Percentiles rank a stretch among this genome's conserved stretches.
Conservation (phyloP, 2,329 filamentous ascomycete genomes). For the Metarhizium sp. region DNA sequence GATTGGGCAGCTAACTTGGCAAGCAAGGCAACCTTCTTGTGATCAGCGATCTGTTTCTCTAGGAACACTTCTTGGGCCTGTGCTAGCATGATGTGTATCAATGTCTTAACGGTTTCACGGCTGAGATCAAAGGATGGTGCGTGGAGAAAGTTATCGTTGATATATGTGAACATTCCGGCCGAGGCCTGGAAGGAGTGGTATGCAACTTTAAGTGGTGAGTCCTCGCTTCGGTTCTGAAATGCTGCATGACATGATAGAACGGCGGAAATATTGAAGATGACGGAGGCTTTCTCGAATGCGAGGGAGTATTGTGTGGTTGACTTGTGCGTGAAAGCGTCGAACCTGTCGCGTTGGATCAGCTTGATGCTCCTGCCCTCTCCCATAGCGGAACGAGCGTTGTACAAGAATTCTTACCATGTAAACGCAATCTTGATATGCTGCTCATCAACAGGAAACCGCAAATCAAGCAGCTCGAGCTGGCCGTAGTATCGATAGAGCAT, state of each 20-base stretch:
- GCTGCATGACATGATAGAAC: constrained; percentile 94
- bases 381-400: constrained; percentile 12
- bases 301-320: constrained; percentile 94
- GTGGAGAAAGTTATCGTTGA: constrained; percentile 98
- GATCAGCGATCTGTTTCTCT: constrained; percentile 87
- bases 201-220: constrained; percentile 86
- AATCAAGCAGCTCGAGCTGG: constrained; percentile 86
- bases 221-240: constrained; percentile 83
- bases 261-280: constrained; percentile 98
- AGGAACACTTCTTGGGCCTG: constrained; percentile 96
- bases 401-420: constrained; percentile 59
- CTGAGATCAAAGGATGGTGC: constrained; percentile 94
- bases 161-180: constrained; percentile 99
- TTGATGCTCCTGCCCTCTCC: background rate
- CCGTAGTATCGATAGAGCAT: constrained; percentile 96
- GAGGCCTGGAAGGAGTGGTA: constrained; percentile 98
- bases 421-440: constrained; percentile 99
- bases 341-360: constrained; percentile 46
- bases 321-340: constrained; percentile 98
- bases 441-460: constrained; percentile 95
- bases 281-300: constrained; percentile 96
- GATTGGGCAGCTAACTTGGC: constrained; percentile 92
- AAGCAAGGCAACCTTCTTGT: constrained; percentile 84
- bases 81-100: constrained; percentile 88
- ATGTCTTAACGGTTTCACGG: constrained; percentile 86